Evolutionary conservation across 495 filamentous ascomycete species (phyloP), one percentile per base, ranked within the genome.

Genomic region (Hypoxylon subgilvum): DNA sequence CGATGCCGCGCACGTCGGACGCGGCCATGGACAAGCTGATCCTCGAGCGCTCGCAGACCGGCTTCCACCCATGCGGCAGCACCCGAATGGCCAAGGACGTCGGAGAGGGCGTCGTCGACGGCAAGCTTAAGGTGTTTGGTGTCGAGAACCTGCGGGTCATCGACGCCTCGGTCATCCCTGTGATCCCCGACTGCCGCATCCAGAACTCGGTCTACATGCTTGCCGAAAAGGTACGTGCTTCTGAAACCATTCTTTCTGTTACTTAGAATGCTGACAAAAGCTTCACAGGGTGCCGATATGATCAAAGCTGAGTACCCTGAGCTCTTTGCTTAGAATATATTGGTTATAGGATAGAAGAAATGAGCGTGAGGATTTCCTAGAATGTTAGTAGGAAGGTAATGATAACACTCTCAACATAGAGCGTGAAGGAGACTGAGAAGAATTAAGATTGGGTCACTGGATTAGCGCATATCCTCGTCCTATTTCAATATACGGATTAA

Each of bases 61-160:
- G 77, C 8, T 85, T 82, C 72, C 82, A 83, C 62, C 82, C 83
- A 14, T 84, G 80, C 44, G 82, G 84, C 30, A 82, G 77, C 12
- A 65, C 72, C 4, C 79, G 83, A 40, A 71, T 86, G 38, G 73
- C 74, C 28, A 80, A 80, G 69, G 70, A 68, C 55, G 77, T 85
- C 49, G 39, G 70, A 12, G 72, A 83, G 43, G 83, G 80, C 13
- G 82, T 81, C 0, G 83, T 85, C 21, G 81, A 84, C 62, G 49
- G 69, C 23, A 69, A 75, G 57, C 76, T 85, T 14, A 75, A 72
- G 46, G 82, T 86, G 6, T 76, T 81, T 40, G 84, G 82, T n/a
- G 67, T 84, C 4, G 59, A 71, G 8, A 75, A 74, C 21, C 74
- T 86, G 18, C 72, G 83, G 7, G 73, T 84, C 19, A 79, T 81